Conservation (phyloP, 2,329 filamentous ascomycete species). For the Hymenoscyphus linearis region DNA sequence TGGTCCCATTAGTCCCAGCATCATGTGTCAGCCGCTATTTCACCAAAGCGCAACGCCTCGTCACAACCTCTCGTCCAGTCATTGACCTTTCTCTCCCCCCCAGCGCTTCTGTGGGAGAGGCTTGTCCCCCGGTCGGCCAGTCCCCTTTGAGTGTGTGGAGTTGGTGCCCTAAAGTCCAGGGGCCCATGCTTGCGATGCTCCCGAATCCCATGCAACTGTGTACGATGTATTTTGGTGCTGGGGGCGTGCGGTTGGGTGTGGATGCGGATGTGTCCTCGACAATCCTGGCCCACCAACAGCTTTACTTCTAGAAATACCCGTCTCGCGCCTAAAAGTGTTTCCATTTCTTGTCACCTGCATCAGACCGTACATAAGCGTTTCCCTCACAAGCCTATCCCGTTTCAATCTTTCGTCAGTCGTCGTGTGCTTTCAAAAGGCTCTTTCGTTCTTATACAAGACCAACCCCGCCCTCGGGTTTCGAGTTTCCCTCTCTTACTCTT, state of each 20-base stretch:
- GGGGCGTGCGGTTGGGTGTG: neutral
- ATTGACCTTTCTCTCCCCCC: neutral
- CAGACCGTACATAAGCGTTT: slow-evolving; percentile 17
- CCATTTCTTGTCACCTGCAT: slow-evolving; percentile 26
- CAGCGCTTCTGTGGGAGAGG: neutral
- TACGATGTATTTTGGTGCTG: slow-evolving; percentile 1
- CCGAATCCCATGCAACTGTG: neutral
- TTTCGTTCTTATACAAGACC: slow-evolving; percentile 18
- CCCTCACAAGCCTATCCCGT: slow-evolving; percentile 13
- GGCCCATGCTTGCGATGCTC: neutral
- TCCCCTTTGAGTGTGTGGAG: neutral
- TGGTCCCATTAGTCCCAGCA: neutral
- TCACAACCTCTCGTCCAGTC: neutral
- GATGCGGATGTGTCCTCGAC: slow-evolving; percentile 2
- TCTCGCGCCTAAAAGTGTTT: slow-evolving; percentile 26
- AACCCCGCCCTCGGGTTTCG: slow-evolving; percentile 1
- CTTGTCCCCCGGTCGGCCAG: neutral
- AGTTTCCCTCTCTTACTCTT: slow-evolving; percentile 7
- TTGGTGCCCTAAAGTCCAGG: neutral
- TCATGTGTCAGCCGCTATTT: neutral
- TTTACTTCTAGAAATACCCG: slow-evolving; percentile 23
- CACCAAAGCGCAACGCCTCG: neutral
- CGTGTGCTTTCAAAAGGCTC: slow-evolving; percentile 20
- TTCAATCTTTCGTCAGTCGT: slow-evolving; percentile 1
- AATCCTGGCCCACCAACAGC: too few relatives aligned